Percentiles rank a stretch among this genome's conserved stretches.
These are phyloP conservation scores for Leccinum variicolor DNA, from an alignment of 768 basidiomycete genomes.

Conservation along the genomic window DNA sequence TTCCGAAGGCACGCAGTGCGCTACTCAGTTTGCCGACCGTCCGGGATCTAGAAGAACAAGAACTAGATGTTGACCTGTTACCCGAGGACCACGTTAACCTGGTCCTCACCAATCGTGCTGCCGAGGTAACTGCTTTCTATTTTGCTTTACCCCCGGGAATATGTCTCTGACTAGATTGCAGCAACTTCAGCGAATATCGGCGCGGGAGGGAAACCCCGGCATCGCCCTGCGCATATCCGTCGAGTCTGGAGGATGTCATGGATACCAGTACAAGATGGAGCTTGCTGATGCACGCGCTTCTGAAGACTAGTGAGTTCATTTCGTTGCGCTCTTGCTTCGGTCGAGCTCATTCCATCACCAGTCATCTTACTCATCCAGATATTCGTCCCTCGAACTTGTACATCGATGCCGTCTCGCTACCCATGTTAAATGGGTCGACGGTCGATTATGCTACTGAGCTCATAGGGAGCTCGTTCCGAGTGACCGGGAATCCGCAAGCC, in stretches of 20 bases:
- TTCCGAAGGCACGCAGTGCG: conserved; percentile 45
- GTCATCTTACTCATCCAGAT: conserved; percentile 69
- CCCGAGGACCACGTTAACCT: conserved; percentile 52
- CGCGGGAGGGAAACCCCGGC: conserved; percentile 56
- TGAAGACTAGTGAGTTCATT: conserved; percentile 79
- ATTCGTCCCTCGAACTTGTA: conserved; percentile 73
- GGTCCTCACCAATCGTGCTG: conserved; percentile 68
- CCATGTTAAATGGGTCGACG: conserved; percentile 82
- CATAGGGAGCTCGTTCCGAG: conserved; percentile 87
- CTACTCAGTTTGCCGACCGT: conserved; percentile 49
- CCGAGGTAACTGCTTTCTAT: conserved; percentile 37
- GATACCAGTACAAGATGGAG: conserved; percentile 94
- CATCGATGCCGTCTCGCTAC: conserved; percentile 83
- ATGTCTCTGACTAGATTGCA: conserved; percentile 27
- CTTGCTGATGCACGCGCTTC: conserved; percentile 57
- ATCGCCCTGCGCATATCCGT: conserved; percentile 80
- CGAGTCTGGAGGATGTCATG: conserved; percentile 95
- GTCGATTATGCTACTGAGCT: conserved; percentile 92
- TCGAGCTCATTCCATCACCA: conserved; percentile 22
- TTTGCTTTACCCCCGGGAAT: not conserved
- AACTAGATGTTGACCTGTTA: conserved; percentile 60
- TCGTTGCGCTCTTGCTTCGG: not conserved
- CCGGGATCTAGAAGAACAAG: conserved; percentile 54
- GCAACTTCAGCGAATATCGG: conserved; percentile 71
- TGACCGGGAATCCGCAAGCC: conserved; percentile 85